Evolutionary conservation across 2,329 filamentous ascomycete species (phyloP).

Genomic region (Aureobasidium sp.): DNA sequence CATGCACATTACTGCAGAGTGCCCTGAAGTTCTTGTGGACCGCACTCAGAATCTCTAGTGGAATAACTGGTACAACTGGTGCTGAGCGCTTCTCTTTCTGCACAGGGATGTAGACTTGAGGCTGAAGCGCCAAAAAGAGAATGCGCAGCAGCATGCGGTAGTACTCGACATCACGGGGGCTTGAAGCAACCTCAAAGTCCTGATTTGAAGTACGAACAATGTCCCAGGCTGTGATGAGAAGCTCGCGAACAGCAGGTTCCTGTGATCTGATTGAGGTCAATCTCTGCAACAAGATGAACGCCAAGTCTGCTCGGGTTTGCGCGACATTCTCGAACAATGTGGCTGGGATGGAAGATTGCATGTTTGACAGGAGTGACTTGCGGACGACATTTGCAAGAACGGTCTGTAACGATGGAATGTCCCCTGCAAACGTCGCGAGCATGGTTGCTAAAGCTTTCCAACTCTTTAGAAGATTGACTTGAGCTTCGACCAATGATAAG

Average conservation of each 20-base stretch:
- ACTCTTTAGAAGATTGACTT: conserved; percentile 76
- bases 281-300: conserved; percentile 73
- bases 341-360: conserved; percentile 63
- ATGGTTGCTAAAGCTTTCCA: conserved; percentile 88
- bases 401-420: conserved; percentile 53
- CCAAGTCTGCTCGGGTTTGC: conserved; percentile 69
- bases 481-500: conserved; percentile 83
- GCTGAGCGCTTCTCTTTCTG: conserved; percentile 8
- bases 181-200: conserved; percentile 54
- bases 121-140: conserved; percentile 73
- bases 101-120: conserved; percentile 39
- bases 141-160: conserved; percentile 79
- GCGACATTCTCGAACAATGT: conserved; percentile 75
- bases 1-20: conserved; percentile 72
- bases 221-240: conserved; percentile 56
- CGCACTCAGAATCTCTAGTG: conserved; percentile 72
- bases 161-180: conserved; percentile 56
- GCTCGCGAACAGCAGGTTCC: conserved; percentile 44
- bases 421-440: conserved; percentile 58
- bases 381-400: conserved; percentile 68
- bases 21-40: conserved; percentile 79
- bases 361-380: conserved; percentile 73
- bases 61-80: conserved; percentile 44
- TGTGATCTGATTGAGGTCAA: conserved; percentile 45
- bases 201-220: conserved; percentile 48